A percentile compares a stretch with the other conserved stretches of the same genome.
These are phyloP conservation scores for Sextonia rubra DNA, from an alignment of 164 flowering plant genomes.

Conservation along the genomic window DNA sequence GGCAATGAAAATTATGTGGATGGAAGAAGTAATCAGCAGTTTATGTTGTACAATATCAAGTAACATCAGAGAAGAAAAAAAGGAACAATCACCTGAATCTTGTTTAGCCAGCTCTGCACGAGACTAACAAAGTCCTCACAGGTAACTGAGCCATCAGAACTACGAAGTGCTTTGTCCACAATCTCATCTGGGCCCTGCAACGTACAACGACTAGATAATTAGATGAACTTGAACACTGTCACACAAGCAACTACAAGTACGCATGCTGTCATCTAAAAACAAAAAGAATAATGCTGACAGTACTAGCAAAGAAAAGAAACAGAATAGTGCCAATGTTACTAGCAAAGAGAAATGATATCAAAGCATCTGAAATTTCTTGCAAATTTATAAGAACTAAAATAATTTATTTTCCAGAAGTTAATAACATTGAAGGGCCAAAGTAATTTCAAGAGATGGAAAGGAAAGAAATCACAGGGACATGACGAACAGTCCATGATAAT, in stretches of 20 bases:
- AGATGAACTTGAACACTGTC: neutral
- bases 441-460: no score
- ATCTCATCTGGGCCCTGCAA: conserved; percentile 94
- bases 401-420: no score
- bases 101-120: conserved; percentile 79
- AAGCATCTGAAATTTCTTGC: neutral
- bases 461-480: no score
- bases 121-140: conserved; percentile 89
- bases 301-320: neutral
- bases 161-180: conserved; percentile 61
- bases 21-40: no score
- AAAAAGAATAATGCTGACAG: neutral
- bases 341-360: neutral
- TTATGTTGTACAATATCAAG: no score
- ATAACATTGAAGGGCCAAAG: neutral
- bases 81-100: conserved; percentile 61
- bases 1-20: no score
- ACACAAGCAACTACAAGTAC: neutral
- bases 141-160: conserved; percentile 55
- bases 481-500: no score
- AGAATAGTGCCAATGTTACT: neutral
- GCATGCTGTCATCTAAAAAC: neutral
- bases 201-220: conserved; percentile 13
- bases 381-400: neutral
- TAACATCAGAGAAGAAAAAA: neutral